Evolutionary conservation across 2,329 filamentous ascomycete genomes (phyloP).

Genomic region (Phialophora tarda): DNA sequence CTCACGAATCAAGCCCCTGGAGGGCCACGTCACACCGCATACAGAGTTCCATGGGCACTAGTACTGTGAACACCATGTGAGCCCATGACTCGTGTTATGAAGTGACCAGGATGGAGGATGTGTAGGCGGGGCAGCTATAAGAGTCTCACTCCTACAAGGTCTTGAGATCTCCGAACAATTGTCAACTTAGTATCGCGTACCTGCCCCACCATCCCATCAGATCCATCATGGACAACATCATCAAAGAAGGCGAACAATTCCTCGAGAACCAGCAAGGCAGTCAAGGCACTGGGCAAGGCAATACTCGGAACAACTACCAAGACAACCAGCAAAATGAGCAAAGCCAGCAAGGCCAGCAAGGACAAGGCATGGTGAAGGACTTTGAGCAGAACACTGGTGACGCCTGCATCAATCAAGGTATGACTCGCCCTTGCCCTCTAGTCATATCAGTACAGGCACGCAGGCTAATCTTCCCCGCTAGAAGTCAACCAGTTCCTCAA

Average conservation of each 20-base stretch:
- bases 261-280: conserved; percentile 6
- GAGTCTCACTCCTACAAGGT: too few species aligned
- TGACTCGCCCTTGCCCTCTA: neutral
- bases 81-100: neutral
- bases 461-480: neutral
- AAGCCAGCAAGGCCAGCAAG: conserved; percentile 9
- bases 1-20: neutral
- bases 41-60: neutral
- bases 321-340: conserved; percentile 4
- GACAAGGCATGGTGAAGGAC: conserved; percentile 10
- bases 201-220: neutral
- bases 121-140: neutral
- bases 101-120: neutral
- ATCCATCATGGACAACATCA: conserved; percentile 3
- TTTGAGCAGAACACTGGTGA: conserved; percentile 21
- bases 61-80: neutral
- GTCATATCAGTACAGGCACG: neutral
- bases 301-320: neutral
- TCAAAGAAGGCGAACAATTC: conserved; percentile 14
- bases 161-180: too few species aligned
- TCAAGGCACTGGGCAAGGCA: neutral
- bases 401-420: conserved; percentile 22
- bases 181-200: too few species aligned
- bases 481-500: conserved; percentile 18
- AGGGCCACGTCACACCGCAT: conserved; percentile 10